Percentiles rank a stretch among this genome's conserved stretches.
These are phyloP conservation scores for Leccinum cinnamomeum DNA, from an alignment of 1,284 basidiomycete species.

Conservation along the genomic window DNA sequence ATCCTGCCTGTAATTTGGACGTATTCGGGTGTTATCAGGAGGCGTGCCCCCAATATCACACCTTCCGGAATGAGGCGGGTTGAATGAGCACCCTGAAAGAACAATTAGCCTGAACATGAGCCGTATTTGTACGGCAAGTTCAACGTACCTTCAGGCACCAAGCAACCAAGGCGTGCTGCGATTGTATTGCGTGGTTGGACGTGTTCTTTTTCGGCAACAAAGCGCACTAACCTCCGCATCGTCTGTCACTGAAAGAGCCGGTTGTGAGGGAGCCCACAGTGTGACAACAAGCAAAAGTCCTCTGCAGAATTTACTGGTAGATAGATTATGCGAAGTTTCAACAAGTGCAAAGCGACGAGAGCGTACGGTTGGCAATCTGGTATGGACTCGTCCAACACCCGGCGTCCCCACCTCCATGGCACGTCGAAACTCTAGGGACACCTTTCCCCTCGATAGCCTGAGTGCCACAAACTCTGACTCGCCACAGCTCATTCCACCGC, in stretches of 20 bases:
- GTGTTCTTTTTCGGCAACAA: slow-evolving; percentile 12
- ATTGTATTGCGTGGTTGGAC: slow-evolving; percentile 16
- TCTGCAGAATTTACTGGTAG: slow-evolving; percentile 56
- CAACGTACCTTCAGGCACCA: slow-evolving; percentile 61
- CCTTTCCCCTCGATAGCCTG: too few species aligned
- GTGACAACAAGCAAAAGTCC: slow-evolving; percentile 53
- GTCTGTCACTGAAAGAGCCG: slow-evolving; percentile 55
- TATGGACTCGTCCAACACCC: slow-evolving; percentile 63
- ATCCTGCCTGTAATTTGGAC: slow-evolving; percentile 62
- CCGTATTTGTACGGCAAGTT: slow-evolving; percentile 3
- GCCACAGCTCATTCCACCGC: too few species aligned
- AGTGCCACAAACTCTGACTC: too few species aligned
- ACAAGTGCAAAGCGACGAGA: background rate
- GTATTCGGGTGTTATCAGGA: slow-evolving; percentile 67
- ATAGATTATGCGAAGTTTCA: slow-evolving; percentile 9
- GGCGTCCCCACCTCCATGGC: slow-evolving; percentile 17
- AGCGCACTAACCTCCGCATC: slow-evolving; percentile 50
- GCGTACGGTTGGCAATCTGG: slow-evolving; percentile 64
- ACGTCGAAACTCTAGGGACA: slow-evolving; percentile 39
- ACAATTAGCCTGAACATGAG: slow-evolving; percentile 1
- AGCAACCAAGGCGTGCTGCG: slow-evolving; percentile 60
- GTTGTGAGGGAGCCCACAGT: slow-evolving; percentile 48
- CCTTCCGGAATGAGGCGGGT: slow-evolving; percentile 77
- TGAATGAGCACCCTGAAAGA: slow-evolving; percentile 52
- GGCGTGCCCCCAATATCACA: slow-evolving; percentile 70